Evolutionary conservation across 495 filamentous ascomycete genomes (phyloP).

Genomic region (Penicillium chermesinum): DNA sequence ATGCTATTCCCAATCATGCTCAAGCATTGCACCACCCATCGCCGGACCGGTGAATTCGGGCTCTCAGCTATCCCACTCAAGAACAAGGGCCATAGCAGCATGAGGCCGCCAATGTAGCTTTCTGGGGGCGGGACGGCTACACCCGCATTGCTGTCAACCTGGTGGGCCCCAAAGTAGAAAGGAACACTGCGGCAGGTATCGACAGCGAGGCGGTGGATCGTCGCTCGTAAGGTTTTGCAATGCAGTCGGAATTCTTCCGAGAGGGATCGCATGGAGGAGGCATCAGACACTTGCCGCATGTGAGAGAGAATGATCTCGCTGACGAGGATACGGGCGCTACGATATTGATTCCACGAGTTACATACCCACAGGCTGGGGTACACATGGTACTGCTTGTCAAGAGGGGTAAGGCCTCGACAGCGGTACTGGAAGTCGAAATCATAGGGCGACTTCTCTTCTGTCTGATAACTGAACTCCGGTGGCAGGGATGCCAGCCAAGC

Average conservation of each 20-base stretch:
- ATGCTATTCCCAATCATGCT: slow-evolving; percentile 39
- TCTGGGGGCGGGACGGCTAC: slow-evolving; percentile 15
- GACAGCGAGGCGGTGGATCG: slow-evolving; percentile 31
- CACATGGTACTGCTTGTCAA: slow-evolving; percentile 54
- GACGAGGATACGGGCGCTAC: slow-evolving; percentile 53
- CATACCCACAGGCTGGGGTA: slow-evolving; percentile 55
- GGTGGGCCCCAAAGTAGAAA: slow-evolving; percentile 30
- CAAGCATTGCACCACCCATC: slow-evolving; percentile 42
- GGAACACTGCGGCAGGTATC: slow-evolving; percentile 46
- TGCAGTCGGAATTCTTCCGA: slow-evolving; percentile 32
- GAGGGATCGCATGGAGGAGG: slow-evolving; percentile 9
- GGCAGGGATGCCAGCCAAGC: slow-evolving; percentile 40
- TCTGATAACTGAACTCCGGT: slow-evolving; percentile 29
- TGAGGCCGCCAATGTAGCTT: slow-evolving; percentile 36
- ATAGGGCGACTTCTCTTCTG: slow-evolving; percentile 17
- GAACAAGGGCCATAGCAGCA: slow-evolving; percentile 48
- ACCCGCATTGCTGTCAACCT: slow-evolving; percentile 2
- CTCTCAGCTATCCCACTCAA: slow-evolving; percentile 36
- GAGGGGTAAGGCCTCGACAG: slow-evolving; percentile 28
- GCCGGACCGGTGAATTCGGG: slow-evolving; percentile 27
- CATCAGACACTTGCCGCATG: slow-evolving; percentile 13
- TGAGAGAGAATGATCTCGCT: slow-evolving; percentile 46
- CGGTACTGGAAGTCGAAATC: slow-evolving; percentile 20
- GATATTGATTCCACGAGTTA: slow-evolving; percentile 59
- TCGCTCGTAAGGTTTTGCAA: slow-evolving; percentile 29